Percentiles rank a stretch among this genome's conserved stretches.
Evolutionary conservation across 2,329 filamentous ascomycete genomes (phyloP).

Genomic region (Cercospora sesami): DNA sequence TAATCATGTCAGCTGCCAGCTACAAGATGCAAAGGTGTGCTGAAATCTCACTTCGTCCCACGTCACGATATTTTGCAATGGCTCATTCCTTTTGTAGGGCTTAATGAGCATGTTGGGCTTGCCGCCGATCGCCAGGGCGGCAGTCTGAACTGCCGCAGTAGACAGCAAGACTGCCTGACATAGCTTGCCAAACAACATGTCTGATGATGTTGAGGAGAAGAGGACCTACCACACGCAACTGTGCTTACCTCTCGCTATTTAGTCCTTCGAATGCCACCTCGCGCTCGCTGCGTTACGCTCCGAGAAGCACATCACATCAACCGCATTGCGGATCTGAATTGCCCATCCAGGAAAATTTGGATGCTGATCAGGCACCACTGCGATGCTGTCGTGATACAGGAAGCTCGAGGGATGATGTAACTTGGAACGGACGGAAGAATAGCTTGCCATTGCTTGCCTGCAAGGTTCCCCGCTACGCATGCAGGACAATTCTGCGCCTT

Average conservation of each 20-base stretch:
- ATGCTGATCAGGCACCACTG: conserved; percentile 24
- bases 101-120: conserved; percentile 53
- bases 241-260: background rate
- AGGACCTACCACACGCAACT: conserved; percentile 1
- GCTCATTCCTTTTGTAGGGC: conserved; percentile 49
- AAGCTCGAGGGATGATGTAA: conserved; percentile 21
- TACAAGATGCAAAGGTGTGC: background rate
- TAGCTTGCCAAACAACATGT: conserved; percentile 33
- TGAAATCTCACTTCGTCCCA: conserved; percentile 59
- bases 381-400: conserved; percentile 5
- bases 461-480: conserved; percentile 18
- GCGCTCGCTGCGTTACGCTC: conserved; percentile 18
- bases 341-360: conserved; percentile 19
- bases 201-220: background rate
- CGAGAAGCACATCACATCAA: conserved; percentile 13
- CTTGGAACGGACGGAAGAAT: conserved; percentile 12
- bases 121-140: conserved; percentile 52
- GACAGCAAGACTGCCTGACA: conserved; percentile 32
- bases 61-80: conserved; percentile 61
- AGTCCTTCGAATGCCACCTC: background rate
- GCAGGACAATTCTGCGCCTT: conserved; percentile 5
- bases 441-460: conserved; percentile 13
- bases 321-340: background rate
- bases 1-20: conserved; percentile 12
- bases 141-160: conserved; percentile 25